Evolutionary conservation across 768 basidiomycete genomes (phyloP), one percentile per base, ranked within the genome.

Genomic region (Amanita subjunquillea): DNA sequence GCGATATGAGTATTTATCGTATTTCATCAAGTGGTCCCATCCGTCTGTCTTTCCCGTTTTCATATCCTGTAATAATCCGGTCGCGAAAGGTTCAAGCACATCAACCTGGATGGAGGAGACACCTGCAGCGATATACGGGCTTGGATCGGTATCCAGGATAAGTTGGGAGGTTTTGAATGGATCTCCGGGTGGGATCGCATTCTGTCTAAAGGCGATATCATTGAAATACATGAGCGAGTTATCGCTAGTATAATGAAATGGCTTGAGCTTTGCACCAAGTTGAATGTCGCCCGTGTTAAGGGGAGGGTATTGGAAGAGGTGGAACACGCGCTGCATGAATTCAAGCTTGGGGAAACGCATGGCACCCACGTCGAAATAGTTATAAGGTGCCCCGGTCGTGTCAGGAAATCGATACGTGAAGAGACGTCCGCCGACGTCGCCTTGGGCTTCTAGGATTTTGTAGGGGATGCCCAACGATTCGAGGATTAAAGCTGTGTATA

Each of bases 1-100:
- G 10, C 63, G 56, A 25, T 55, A 59, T 9, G 64, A 64, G 36
- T 57, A 55, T 4, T 58, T 41, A 48, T 66, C 62, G 27, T 52
- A 47, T 42, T 42, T 40, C 58, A 62, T 62, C 17, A 65, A 9
- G n/a, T 8, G 15, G 3, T 44, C 3, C 22, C 22, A 44, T 6
- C 23, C 43, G 22, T 9, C 15, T 10, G 12, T 23, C 9, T 15
- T 12, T 25, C 15, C 13, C 1, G 3, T 12, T 23, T 44, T 25
- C 2, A 44, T 7, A 25, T 25, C 22, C 6, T 25, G 4, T 0
- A 25, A n/a, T 10, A 44, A n/a, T 23, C 20, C 22, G 7, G 17
- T 9, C 0, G 40, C 40, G 23, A 25, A 44, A 13, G 43, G 43
- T 0, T 9, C 5, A 15, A 44, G 29, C 22, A 27, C 43, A 8